Evolutionary conservation across 495 filamentous ascomycete species (phyloP), one percentile per base, ranked within the genome.

Genomic region (Lasiosphaeris hirsuta): DNA sequence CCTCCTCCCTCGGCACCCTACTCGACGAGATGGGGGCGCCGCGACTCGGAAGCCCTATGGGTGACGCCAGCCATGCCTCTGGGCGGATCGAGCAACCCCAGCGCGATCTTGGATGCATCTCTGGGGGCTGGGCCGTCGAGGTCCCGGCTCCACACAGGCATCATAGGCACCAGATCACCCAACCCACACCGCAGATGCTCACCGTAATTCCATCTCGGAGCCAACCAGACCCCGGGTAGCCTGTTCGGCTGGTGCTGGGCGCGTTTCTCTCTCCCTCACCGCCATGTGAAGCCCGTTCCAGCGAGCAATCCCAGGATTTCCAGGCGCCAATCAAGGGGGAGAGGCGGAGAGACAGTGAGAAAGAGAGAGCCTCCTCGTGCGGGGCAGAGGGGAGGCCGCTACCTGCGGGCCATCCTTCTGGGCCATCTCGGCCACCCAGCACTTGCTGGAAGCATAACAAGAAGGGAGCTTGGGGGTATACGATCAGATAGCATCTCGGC

Each of bases 201-300:
- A 51, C 56, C 49, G 56, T 33, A 51, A 35, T 38, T 51, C 53
- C 53, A 15, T 15, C 49, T 10, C 6, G 14, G 39, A 39, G 38
- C 55, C 45, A 51, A 55, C 51, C 51, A 54, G 14, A 10, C 18
- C 13, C 10, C 15, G 18, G 30, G 39, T 7, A 13, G 5, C n/a
- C 3, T 35, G 23, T 36, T 40, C 2, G 2, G 23, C 23, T 30
- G 23, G 23, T 30, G 23, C 23, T 50, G 38, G 42, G 19, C 37
- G 17, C n/a, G 19, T 19, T 38, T 34, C 3, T 14, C 19, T 48
- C 17, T 47, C 45, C 55, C 53, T 63, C 61, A 63, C 61, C 61
- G 61, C 61, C 61, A 63, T 56, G 52, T 63, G 51, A 59, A 15
- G 38, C 15, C 38, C 17, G 34, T 39, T 19, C 39, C 30, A 10